phyloP scores from a whole-genome alignment of 352 stramenopile species.

The Globisporangium viniferum region DNA sequence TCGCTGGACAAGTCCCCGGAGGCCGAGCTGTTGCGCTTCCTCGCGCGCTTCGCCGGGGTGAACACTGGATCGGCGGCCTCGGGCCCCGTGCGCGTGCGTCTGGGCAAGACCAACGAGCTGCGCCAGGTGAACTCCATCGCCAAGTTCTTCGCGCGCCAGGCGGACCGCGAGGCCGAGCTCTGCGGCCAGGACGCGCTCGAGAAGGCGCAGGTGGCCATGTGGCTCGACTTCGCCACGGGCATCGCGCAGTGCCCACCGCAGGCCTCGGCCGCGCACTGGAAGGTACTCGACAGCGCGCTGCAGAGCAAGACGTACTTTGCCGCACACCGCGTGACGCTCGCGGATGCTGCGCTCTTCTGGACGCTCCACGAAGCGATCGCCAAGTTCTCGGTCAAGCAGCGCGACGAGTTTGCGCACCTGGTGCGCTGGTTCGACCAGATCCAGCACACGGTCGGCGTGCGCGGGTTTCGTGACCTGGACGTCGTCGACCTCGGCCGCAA shows the following conservation, averaged over 20 bases:
- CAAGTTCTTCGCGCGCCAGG: conserved; percentile 69
- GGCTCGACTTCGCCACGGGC: conserved; percentile 60
- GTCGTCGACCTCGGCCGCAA: conserved; percentile 49
- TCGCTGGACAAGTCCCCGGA: conserved; percentile 75
- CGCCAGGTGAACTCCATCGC: conserved; percentile 73
- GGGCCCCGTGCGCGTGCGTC: conserved; percentile 66
- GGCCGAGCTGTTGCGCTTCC: conserved; percentile 76
- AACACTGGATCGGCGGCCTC: conserved; percentile 68
- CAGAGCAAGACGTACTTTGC: conserved; percentile 62
- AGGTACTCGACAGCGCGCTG: conserved; percentile 57
- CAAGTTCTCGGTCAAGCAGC: conserved; percentile 35
- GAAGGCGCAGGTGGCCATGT: conserved; percentile 73
- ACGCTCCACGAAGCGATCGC: conserved; percentile 40
- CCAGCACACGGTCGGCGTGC: conserved; percentile 80
- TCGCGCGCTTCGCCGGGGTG: conserved; percentile 78
- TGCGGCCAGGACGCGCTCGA: conserved; percentile 57
- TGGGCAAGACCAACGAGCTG: conserved; percentile 69
- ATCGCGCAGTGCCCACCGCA: conserved; percentile 38
- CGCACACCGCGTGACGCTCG: conserved; percentile 70
- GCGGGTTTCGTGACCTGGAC: conserved; percentile 73
- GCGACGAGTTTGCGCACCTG: conserved; percentile 50
- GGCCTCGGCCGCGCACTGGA: conserved; percentile 47
- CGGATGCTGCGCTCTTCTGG: conserved; percentile 78
- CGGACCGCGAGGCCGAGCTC: conserved; percentile 72
- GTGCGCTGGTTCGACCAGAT: conserved; percentile 86